These are phyloP conservation scores for Westerdykella aurantiaca DNA, from an alignment of 2,329 filamentous ascomycete genomes.

Conservation along the genomic window DNA sequence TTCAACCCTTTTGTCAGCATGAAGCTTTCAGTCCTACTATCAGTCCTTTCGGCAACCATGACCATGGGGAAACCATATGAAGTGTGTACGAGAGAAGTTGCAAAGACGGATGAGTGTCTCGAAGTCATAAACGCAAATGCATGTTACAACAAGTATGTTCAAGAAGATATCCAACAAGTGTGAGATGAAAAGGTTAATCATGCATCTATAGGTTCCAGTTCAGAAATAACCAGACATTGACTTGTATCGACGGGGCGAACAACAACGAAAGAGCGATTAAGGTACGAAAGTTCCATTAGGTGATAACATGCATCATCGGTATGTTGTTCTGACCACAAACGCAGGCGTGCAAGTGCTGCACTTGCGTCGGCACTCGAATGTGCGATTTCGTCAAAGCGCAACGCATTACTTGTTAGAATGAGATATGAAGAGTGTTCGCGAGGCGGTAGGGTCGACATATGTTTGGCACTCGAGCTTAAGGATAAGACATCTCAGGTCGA, in stretches of 20 bases:
- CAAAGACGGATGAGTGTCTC: conserved; percentile 23
- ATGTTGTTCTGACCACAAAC: neutral
- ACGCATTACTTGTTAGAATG: neutral
- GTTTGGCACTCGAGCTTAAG: no score
- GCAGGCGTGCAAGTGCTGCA: conserved; percentile 29
- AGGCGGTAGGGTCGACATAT: no score
- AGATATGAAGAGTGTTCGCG: no score
- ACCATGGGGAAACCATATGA: conserved; percentile 13
- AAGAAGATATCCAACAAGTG: no score
- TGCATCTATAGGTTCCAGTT: no score
- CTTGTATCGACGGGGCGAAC: conserved; percentile 23
- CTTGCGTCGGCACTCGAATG: conserved; percentile 26
- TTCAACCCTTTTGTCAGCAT: conserved; percentile 4
- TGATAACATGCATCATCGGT: neutral
- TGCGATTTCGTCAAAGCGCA: conserved; percentile 24
- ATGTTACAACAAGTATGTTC: conserved; percentile 28
- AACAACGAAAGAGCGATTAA: conserved; percentile 18
- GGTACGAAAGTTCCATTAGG: conserved; percentile 9
- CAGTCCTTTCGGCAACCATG: conserved; percentile 8
- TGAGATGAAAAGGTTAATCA: no score
- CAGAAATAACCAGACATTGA: conserved; percentile 15
- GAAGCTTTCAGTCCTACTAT: conserved; percentile 9
- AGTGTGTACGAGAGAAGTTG: conserved; percentile 21
- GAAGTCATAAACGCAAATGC: conserved; percentile 29
- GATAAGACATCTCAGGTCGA: no score